A percentile compares a stretch with the other conserved stretches of the same genome.
phyloP scores from a whole-genome alignment of 2,329 filamentous ascomycete genomes.

The Pyrenochaeta sp. region DNA sequence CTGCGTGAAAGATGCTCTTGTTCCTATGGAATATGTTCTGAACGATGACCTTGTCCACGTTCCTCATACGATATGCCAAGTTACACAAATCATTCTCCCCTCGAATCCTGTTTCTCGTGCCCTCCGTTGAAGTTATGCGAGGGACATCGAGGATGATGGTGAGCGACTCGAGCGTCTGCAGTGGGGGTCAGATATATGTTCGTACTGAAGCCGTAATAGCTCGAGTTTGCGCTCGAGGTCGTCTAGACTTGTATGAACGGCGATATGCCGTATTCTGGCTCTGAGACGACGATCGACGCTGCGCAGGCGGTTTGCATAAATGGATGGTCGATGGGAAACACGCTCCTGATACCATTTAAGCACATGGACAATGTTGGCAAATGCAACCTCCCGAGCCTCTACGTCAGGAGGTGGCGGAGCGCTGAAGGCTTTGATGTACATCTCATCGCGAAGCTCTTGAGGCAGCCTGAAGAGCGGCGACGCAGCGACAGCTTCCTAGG shows the following conservation, averaged over 20 bases:
- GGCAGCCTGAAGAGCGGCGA: slow-evolving; percentile 19
- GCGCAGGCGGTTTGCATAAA: no score
- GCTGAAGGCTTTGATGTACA: slow-evolving; percentile 20
- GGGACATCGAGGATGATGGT: slow-evolving; percentile 21
- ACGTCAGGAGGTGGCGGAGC: slow-evolving; percentile 1
- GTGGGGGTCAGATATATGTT: slow-evolving; percentile 2
- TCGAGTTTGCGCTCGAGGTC: slow-evolving; percentile 6
- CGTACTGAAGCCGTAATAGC: not conserved
- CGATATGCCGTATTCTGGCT: no score
- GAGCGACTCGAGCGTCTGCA: slow-evolving; percentile 15
- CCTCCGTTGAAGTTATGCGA: not conserved
- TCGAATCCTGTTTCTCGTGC: slow-evolving; percentile 1
- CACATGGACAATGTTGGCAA: slow-evolving; percentile 19
- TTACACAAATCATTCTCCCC: slow-evolving; percentile 13
- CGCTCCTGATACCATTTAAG: slow-evolving; percentile 8
- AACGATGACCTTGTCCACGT: slow-evolving; percentile 17
- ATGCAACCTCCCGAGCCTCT: slow-evolving; percentile 19
- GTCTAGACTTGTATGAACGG: not conserved
- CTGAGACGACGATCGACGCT: no score
- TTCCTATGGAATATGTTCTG: slow-evolving; percentile 14
- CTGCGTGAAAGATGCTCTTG: not conserved
- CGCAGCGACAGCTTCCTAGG: slow-evolving; percentile 1
- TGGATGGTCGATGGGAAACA: no score
- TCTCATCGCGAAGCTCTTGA: slow-evolving; percentile 17
- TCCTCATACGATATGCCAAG: slow-evolving; percentile 11